These are phyloP conservation scores for Nosema muscidifuracis DNA, from an alignment of 371 early-diverging fungal species.

Conservation along the genomic window DNA sequence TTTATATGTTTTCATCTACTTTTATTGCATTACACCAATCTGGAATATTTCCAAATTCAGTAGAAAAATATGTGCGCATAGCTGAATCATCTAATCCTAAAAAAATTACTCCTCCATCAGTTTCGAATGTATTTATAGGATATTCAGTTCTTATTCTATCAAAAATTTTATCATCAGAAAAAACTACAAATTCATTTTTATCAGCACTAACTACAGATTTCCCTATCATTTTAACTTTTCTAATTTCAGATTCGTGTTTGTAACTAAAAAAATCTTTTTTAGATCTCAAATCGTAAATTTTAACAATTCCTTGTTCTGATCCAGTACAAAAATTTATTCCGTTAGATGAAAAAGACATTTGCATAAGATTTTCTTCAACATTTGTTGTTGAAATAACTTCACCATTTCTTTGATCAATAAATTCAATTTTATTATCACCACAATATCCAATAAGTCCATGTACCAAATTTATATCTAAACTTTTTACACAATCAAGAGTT, in stretches of 20 bases:
- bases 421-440: slow-evolving; percentile 69
- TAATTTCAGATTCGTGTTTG: slow-evolving; percentile 89
- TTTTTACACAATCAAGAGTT: slow-evolving; percentile 65
- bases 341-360: slow-evolving; percentile 70
- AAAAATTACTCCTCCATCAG: slow-evolving; percentile 77
- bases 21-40: slow-evolving; percentile 69
- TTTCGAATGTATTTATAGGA: slow-evolving; percentile 79
- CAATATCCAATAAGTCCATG: slow-evolving; percentile 83
- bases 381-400: slow-evolving; percentile 60
- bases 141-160: slow-evolving; percentile 78
- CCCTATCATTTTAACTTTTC: slow-evolving; percentile 72
- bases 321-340: slow-evolving; percentile 82
- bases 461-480: slow-evolving; percentile 71
- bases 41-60: slow-evolving; percentile 84
- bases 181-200: slow-evolving; percentile 78
- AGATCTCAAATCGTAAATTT: slow-evolving; percentile 83
- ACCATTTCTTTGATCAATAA: slow-evolving; percentile 53
- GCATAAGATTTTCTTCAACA: slow-evolving; percentile 65
- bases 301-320: slow-evolving; percentile 76
- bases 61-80: slow-evolving; percentile 83
- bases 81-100: slow-evolving; percentile 83
- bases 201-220: slow-evolving; percentile 77
- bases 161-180: slow-evolving; percentile 75
- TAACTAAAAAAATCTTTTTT: slow-evolving; percentile 79
- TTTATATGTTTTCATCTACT: slow-evolving; percentile 3